These are phyloP conservation scores for Periconia sp. DNA, from an alignment of 2,329 filamentous ascomycete genomes.

Conservation along the genomic window DNA sequence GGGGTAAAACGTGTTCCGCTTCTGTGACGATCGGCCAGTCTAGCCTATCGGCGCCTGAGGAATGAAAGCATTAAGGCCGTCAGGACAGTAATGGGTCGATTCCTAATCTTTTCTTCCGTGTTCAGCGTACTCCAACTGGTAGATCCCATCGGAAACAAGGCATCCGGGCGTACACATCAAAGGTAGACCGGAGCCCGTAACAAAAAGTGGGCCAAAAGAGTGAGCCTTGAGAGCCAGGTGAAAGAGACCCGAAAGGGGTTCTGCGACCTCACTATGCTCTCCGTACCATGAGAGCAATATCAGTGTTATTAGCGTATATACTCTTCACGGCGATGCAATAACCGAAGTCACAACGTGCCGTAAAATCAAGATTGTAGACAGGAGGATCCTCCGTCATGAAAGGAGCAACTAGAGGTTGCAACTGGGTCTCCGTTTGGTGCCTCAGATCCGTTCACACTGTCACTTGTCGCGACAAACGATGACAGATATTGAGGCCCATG, in stretches of 20 bases:
- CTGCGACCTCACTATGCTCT: too few species aligned
- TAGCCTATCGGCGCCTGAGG: conserved; percentile 9
- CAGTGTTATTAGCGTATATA: background rate
- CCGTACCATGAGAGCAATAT: background rate
- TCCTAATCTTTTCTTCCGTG: background rate
- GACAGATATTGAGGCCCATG: conserved; percentile 14
- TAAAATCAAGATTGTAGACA: conserved; percentile 11
- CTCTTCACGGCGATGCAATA: background rate
- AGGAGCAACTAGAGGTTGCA: conserved; percentile 9
- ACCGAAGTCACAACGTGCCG: too few species aligned
- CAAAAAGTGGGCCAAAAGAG: too few species aligned
- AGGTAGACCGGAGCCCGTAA: too few species aligned
- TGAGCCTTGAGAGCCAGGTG: too few species aligned
- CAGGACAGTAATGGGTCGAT: conserved; percentile 12
- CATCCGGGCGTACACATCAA: conserved; percentile 6
- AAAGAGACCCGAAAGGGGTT: too few species aligned
- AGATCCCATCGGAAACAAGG: conserved; percentile 15
- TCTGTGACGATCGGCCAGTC: conserved; percentile 3
- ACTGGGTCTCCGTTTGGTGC: conserved; percentile 16
- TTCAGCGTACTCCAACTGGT: background rate
- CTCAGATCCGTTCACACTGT: conserved; percentile 19
- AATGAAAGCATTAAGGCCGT: conserved; percentile 12
- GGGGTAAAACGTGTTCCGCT: conserved; percentile 14
- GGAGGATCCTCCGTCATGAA: conserved; percentile 14
- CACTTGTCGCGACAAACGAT: conserved; percentile 26